Conservation (phyloP, 495 filamentous ascomycete species). For the Penicillium goetzii region DNA sequence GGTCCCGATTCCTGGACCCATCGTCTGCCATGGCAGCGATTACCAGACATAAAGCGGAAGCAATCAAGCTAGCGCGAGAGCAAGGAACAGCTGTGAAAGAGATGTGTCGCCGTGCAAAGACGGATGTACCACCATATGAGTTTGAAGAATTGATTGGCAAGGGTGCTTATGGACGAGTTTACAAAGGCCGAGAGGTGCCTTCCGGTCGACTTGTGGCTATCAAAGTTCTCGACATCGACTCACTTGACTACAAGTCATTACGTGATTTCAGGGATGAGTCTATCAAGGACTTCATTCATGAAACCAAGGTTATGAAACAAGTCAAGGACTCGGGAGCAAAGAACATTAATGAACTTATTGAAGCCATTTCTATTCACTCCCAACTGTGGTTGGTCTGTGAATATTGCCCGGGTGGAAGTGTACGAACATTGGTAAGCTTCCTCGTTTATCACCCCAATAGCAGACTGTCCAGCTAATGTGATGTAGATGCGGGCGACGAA, state of each 20-base stretch:
- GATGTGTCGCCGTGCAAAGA: constrained; percentile 53
- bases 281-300: constrained; percentile 83
- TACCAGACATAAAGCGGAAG: constrained; percentile 53
- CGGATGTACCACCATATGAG: constrained; percentile 63
- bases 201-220: constrained; percentile 76
- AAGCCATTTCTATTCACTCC: constrained; percentile 82
- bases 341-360: constrained; percentile 89
- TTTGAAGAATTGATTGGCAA: constrained; percentile 93
- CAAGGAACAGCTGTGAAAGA: constrained; percentile 52
- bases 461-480: not conserved
- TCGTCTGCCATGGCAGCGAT: constrained; percentile 52
- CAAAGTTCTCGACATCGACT: constrained; percentile 96
- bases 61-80: constrained; percentile 54
- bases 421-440: constrained; percentile 75
- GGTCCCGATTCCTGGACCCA: constrained; percentile 46
- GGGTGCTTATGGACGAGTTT: constrained; percentile 93
- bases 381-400: constrained; percentile 96
- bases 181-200: constrained; percentile 70
- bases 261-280: constrained; percentile 76
- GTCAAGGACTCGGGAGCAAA: constrained; percentile 81
- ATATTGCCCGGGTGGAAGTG: constrained; percentile 92
- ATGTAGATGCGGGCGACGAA: constrained; percentile 62
- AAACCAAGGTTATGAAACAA: constrained; percentile 83
- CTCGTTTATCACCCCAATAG: not conserved
- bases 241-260: constrained; percentile 69